These are phyloP conservation scores for Boletus coccyginus DNA, from an alignment of 768 basidiomycete species.

Conservation along the genomic window DNA sequence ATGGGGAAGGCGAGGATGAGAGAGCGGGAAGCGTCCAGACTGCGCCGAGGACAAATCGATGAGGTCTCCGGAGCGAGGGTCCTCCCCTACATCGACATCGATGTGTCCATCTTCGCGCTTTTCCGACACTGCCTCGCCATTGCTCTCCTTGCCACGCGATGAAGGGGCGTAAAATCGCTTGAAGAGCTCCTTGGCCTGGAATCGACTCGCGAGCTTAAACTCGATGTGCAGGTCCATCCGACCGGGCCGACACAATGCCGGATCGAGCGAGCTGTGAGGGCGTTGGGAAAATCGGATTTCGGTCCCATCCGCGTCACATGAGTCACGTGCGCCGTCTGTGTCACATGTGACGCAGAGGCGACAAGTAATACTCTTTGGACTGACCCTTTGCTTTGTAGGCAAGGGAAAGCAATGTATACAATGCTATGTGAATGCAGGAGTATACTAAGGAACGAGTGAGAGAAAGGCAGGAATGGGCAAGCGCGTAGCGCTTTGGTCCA, in stretches of 20 bases:
- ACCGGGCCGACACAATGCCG: constrained; percentile 73
- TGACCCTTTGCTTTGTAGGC: no score
- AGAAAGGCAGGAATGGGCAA: no score
- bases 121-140: not conserved
- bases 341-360: no score
- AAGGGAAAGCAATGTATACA: no score
- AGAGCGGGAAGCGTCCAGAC: not conserved
- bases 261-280: constrained; percentile 62
- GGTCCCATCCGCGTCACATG: no score
- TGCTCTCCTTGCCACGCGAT: not conserved
- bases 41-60: constrained; percentile 15
- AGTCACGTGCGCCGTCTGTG: no score
- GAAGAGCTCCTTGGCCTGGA: constrained; percentile 66
- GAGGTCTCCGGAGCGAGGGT: constrained; percentile 5
- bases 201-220: constrained; percentile 69
- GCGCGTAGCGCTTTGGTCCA: no score
- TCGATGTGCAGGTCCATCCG: constrained; percentile 80
- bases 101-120: not conserved
- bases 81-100: not conserved
- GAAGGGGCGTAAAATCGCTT: constrained; percentile 61
- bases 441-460: no score
- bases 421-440: no score
- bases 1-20: not conserved
- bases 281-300: no score
- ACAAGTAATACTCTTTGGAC: no score